Evolutionary conservation across 2,329 filamentous ascomycete species (phyloP), one percentile per base, ranked within the genome.

Genomic region (Penicillium frequentans): DNA sequence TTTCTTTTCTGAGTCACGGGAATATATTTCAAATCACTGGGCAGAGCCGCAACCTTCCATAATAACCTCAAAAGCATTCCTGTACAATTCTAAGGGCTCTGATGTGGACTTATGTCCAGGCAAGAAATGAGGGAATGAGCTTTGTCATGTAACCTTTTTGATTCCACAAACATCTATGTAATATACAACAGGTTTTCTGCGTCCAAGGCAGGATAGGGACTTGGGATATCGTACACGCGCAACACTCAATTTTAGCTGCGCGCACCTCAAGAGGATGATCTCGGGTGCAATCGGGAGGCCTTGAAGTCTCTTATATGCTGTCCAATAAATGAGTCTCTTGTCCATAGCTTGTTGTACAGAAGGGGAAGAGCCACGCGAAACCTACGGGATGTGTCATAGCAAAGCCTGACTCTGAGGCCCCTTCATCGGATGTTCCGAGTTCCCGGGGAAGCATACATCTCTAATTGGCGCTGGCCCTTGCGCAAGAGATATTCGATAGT

Each of bases 401-500:
- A 27, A 10, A 42, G 33, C 11, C 39, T 21, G 11, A 42, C 19
- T 42, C 19, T 42, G 27, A 16, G 27, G 37, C 19, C 26, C 54
- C 29, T 67, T 70, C 69, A 73, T 56, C 68, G 69, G 53, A 96
- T 87, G 72, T 95, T 90, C 68, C 86, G 90, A 67, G 96, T 92
- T 3, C 88, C 89, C 26, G 89, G 86, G 6, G 88, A 85, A n/a
- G 88, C 85, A 75, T 95, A 95, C 46, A 87, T 84, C 61, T 96
- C 91, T 19, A 97, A 79, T 71, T 96, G 91, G 45, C 90, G 84
- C 42, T 85, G 83, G 23, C 93, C 93, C 72, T 91, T 93, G 58
- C 93, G 84, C 51, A 97, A 72, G 33, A 96, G 79, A 72, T 91
- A 95, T 74, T 97, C 93, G 56, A 97, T 88, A 6, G 91, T 88